These are phyloP conservation scores for Diplodia corticola DNA, from an alignment of 2,329 filamentous ascomycete genomes.

Conservation along the genomic window DNA sequence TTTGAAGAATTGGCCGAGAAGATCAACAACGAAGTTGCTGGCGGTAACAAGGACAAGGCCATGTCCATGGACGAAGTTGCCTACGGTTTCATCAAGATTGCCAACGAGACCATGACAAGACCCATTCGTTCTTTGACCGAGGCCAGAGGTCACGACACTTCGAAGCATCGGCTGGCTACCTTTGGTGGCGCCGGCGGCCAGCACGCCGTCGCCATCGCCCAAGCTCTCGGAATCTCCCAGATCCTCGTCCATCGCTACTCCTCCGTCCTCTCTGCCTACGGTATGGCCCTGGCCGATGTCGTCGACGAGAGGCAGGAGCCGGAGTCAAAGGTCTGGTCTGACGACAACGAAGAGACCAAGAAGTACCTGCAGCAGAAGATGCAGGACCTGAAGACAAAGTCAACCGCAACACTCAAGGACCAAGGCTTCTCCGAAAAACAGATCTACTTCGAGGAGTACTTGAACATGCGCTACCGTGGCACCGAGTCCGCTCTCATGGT, in stretches of 20 bases:
- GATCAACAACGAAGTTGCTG: conserved; percentile 74
- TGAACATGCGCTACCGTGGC: conserved; percentile 90
- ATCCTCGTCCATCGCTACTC: conserved; percentile 87
- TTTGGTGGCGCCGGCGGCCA: conserved; percentile 92
- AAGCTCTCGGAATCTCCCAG: conserved; percentile 79
- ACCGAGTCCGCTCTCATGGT: conserved; percentile 93
- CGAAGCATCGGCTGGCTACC: conserved; percentile 84
- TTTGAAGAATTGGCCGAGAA: conserved; percentile 75
- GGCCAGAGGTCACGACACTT: conserved; percentile 88
- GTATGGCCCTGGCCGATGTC: conserved; percentile 90
- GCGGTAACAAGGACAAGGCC: conserved; percentile 55
- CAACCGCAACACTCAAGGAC: conserved; percentile 63
- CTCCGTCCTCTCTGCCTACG: conserved; percentile 85
- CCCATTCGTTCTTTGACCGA: conserved; percentile 90
- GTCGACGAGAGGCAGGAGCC: conserved; percentile 89
- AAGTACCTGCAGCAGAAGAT: conserved; percentile 71
- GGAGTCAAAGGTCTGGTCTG: conserved; percentile 61
- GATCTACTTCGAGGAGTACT: conserved; percentile 84
- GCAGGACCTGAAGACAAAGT: conserved; percentile 75
- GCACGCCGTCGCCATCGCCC: conserved; percentile 87
- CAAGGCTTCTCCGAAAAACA: conserved; percentile 77
- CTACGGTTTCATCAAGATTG: conserved; percentile 84
- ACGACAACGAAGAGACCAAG: conserved; percentile 55
- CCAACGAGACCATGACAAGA: conserved; percentile 87
- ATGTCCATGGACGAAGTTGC: conserved; percentile 85